Percentiles rank a stretch among this genome's conserved stretches.
These are phyloP conservation scores for Senna tora DNA, from an alignment of 306 rosid species.

Conservation along the genomic window DNA sequence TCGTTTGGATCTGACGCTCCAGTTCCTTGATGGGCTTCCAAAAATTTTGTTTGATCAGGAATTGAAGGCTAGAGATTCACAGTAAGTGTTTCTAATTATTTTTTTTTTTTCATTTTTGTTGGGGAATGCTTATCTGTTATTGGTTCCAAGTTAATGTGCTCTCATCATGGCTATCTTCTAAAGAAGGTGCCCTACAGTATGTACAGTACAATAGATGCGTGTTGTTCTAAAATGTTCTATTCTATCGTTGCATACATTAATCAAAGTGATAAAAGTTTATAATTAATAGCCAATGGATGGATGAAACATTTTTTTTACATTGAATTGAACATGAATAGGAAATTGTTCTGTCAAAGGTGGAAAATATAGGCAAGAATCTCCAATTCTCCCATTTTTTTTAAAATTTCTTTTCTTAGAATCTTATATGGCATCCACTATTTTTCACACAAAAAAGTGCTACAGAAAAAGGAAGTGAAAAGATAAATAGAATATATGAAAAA, in stretches of 20 bases:
- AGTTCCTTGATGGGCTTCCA: conserved; percentile 53
- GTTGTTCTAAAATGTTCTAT: too few relatives aligned
- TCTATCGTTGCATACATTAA: not conserved
- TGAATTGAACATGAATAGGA: conserved; percentile 7
- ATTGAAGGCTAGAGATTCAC: conserved; percentile 61
- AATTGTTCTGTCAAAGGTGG: conserved; percentile 18
- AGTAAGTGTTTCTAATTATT: conserved; percentile 15
- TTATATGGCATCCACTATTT: conserved; percentile 55
- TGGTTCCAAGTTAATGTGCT: not conserved
- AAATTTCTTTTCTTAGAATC: conserved; percentile 30
- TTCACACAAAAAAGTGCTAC: conserved; percentile 41
- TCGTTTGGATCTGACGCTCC: conserved; percentile 61
- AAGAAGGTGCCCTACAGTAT: not conserved
- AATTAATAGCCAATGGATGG: not conserved
- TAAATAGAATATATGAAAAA: conserved; percentile 38
- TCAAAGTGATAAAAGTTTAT: not conserved
- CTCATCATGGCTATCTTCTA: not conserved
- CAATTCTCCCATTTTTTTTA: conserved; percentile 24
- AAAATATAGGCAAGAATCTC: conserved; percentile 18
- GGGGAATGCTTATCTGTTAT: not conserved
- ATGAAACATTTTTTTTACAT: not conserved
- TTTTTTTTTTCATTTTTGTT: not conserved
- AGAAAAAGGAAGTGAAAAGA: conserved; percentile 22
- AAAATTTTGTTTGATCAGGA: conserved; percentile 52
- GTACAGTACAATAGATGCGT: not conserved